phyloP scores from a whole-genome alignment of 805 yeast genomes.

The Tetrapisispora namnaoensis region DNA sequence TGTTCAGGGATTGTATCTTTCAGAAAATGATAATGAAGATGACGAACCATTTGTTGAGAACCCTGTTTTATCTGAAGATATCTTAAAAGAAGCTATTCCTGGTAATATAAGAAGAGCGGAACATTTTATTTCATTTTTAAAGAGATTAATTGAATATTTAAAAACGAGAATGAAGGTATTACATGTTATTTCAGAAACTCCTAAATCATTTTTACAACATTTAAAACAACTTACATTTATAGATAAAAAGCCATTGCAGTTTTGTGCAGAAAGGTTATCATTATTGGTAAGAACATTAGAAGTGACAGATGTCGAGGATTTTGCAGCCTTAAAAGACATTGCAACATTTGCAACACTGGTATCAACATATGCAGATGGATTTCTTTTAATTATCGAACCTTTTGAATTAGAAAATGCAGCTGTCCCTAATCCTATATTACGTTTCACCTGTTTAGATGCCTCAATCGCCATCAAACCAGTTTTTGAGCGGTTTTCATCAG shows the following conservation, averaged over 20 bases:
- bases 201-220: constrained; percentile 85
- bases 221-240: constrained; percentile 87
- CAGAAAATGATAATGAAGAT: constrained; percentile 53
- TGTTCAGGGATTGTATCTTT: constrained; percentile 79
- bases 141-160: constrained; percentile 85
- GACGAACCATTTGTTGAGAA: constrained; percentile 61
- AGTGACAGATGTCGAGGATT: constrained; percentile 80
- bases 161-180: constrained; percentile 96
- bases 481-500: constrained; percentile 84
- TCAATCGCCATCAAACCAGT: constrained; percentile 96
- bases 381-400: constrained; percentile 85
- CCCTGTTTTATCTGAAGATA: constrained; percentile 78
- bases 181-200: constrained; percentile 97
- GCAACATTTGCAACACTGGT: constrained; percentile 95
- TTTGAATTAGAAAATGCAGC: constrained; percentile 91
- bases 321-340: constrained; percentile 84
- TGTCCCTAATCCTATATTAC: constrained; percentile 91
- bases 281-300: constrained; percentile 84
- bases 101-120: constrained; percentile 97
- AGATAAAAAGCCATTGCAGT: constrained; percentile 82
- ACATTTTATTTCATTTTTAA: constrained; percentile 87
- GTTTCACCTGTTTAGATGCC: constrained; percentile 93
- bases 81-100: constrained; percentile 87
- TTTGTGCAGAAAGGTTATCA: constrained; percentile 86
- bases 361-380: constrained; percentile 90